Conservation (phyloP, 2,329 filamentous ascomycete genomes). For the Amesomyces nigricolor region DNA sequence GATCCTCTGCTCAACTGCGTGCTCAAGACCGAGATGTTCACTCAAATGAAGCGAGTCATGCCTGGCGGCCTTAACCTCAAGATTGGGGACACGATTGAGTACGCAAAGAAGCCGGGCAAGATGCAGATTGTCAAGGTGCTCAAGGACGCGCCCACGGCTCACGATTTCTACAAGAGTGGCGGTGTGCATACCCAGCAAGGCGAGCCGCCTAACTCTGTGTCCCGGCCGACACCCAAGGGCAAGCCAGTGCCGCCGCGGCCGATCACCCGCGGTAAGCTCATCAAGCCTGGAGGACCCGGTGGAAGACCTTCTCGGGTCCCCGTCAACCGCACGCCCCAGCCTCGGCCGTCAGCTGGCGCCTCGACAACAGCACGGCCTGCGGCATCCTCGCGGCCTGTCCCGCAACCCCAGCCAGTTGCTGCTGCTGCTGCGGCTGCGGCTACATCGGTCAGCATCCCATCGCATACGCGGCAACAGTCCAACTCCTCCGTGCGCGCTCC, state of each 20-base stretch:
- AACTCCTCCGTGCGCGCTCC: slow-evolving; percentile 53
- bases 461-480: slow-evolving; percentile 51
- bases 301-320: slow-evolving; percentile 71
- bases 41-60: slow-evolving; percentile 76
- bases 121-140: slow-evolving; percentile 80
- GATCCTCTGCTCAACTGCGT: slow-evolving; percentile 92
- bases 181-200: slow-evolving; percentile 81
- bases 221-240: slow-evolving; percentile 77
- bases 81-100: slow-evolving; percentile 81
- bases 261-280: slow-evolving; percentile 87
- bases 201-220: slow-evolving; percentile 75
- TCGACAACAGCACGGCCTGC: slow-evolving; percentile 24
- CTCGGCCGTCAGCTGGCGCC: slow-evolving; percentile 36
- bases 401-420: slow-evolving; percentile 28
- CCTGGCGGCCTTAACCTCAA: slow-evolving; percentile 76
- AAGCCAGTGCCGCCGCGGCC: slow-evolving; percentile 83
- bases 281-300: slow-evolving; percentile 81
- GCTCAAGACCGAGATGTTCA: slow-evolving; percentile 96
- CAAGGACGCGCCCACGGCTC: slow-evolving; percentile 72
- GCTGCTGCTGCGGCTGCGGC: slow-evolving; percentile 29
- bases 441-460: slow-evolving; percentile 37
- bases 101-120: slow-evolving; percentile 97
- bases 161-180: slow-evolving; percentile 90
- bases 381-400: slow-evolving; percentile 25
- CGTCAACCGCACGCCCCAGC: slow-evolving; percentile 41